Evolutionary conservation across 2,329 filamentous ascomycete species (phyloP).

Genomic region (Pyricularia grisea): DNA sequence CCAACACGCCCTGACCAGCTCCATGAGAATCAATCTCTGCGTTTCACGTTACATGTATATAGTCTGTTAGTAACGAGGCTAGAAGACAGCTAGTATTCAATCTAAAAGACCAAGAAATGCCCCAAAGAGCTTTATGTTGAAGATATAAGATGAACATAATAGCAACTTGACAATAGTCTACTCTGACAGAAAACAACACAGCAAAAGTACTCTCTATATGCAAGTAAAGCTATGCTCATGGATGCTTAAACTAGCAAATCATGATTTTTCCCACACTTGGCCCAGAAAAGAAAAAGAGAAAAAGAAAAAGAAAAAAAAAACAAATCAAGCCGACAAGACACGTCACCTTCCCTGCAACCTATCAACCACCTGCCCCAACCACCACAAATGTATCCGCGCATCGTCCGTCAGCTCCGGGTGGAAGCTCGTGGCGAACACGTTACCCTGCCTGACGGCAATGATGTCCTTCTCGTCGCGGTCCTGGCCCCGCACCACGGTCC

Average conservation of each 20-base stretch:
- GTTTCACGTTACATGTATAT: too few relatives aligned
- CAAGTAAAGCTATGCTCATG: not conserved
- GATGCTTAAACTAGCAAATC: not conserved
- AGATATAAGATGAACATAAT: too few relatives aligned
- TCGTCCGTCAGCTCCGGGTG: slow-evolving; percentile 91
- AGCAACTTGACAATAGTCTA: too few relatives aligned
- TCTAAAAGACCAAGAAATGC: too few relatives aligned
- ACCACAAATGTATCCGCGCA: slow-evolving; percentile 85
- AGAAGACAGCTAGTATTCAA: not conserved
- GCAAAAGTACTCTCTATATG: not conserved
- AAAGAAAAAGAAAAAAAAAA: too few relatives aligned
- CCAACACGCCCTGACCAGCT: not conserved
- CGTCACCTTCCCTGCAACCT: slow-evolving; percentile 8
- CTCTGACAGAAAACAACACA: too few relatives aligned
- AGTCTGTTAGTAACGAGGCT: too few relatives aligned
- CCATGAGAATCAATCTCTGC: too few relatives aligned
- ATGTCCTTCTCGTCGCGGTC: slow-evolving; percentile 50
- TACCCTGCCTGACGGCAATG: slow-evolving; percentile 80
- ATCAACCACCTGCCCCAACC: slow-evolving; percentile 62
- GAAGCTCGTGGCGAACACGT: slow-evolving; percentile 91
- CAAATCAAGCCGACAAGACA: not conserved
- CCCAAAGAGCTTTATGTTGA: too few relatives aligned
- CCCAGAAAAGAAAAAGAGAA: not conserved
- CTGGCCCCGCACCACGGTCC: slow-evolving; percentile 33
- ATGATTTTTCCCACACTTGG: not conserved